Percentiles rank a stretch among this genome's conserved stretches.
Evolutionary conservation across 169 alveolate species (phyloP).

Genomic region (Plasmodium chabaudi): DNA sequence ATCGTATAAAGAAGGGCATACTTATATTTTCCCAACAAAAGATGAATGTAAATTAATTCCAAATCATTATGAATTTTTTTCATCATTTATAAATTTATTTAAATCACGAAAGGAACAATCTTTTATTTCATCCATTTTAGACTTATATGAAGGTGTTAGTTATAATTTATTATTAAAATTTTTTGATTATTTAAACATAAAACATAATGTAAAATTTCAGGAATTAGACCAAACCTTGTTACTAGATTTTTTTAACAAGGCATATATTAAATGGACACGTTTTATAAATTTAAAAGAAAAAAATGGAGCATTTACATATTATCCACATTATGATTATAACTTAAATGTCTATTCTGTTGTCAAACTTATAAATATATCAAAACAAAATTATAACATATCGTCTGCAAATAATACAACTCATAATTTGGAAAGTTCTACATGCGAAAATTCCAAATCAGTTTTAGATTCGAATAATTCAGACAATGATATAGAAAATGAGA

Average conservation of each 20-base stretch:
- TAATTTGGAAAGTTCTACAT: neutral
- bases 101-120: slow-evolving; percentile 62
- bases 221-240: slow-evolving; percentile 34
- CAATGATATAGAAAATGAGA: neutral
- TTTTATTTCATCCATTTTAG: slow-evolving; percentile 45
- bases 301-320: slow-evolving; percentile 5
- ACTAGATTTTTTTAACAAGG: slow-evolving; percentile 54
- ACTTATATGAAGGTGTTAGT: slow-evolving; percentile 70
- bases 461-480: neutral
- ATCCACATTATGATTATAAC: slow-evolving; percentile 58
- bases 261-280: slow-evolving; percentile 70
- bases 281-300: slow-evolving; percentile 65
- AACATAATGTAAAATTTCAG: slow-evolving; percentile 35
- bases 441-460: neutral
- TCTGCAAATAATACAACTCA: neutral
- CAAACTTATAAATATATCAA: slow-evolving; percentile 4
- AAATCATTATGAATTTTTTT: slow-evolving; percentile 70
- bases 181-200: slow-evolving; percentile 35
- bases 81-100: slow-evolving; percentile 44
- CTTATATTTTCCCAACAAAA: slow-evolving; percentile 42
- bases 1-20: slow-evolving; percentile 72
- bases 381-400: neutral
- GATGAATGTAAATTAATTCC: slow-evolving; percentile 70
- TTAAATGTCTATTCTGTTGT: slow-evolving; percentile 29
- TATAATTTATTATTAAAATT: slow-evolving; percentile 37